These are phyloP conservation scores for Nakazawaea ernobii DNA, from an alignment of 805 yeast species.

Conservation along the genomic window DNA sequence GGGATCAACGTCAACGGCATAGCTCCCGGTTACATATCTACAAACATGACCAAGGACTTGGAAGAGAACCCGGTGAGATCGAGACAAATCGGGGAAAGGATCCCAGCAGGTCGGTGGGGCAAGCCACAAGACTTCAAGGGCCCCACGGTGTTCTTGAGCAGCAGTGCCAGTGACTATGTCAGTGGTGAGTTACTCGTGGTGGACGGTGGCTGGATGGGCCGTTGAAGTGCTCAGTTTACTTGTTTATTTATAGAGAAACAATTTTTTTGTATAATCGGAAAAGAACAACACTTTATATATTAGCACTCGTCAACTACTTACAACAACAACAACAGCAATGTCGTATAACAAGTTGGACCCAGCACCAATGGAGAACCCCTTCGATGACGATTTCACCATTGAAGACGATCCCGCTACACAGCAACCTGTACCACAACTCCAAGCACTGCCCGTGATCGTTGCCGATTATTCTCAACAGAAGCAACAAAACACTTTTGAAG, in stretches of 20 bases:
- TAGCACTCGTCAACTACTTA: no score
- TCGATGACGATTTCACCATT: slow-evolving; percentile 5
- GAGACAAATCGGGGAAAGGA: slow-evolving; percentile 27
- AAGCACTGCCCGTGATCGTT: not conserved
- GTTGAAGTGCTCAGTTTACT: no score
- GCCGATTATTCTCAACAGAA: not conserved
- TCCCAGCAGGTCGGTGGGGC: slow-evolving; percentile 47
- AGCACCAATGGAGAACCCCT: slow-evolving; percentile 3
- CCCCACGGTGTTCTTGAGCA: slow-evolving; percentile 36
- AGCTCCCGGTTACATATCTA: slow-evolving; percentile 44
- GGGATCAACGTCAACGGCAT: slow-evolving; percentile 44
- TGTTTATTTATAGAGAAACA: not conserved
- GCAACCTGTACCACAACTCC: not conserved
- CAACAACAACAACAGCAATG: not conserved
- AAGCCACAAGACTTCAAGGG: slow-evolving; percentile 41
- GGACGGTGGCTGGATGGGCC: slow-evolving; percentile 50
- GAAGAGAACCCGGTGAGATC: slow-evolving; percentile 21
- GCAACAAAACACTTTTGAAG: slow-evolving; percentile 22
- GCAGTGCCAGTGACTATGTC: slow-evolving; percentile 44
- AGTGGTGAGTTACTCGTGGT: slow-evolving; percentile 46
- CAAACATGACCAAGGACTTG: slow-evolving; percentile 35
- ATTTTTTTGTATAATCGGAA: not conserved
- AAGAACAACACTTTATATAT: not conserved
- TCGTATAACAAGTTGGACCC: slow-evolving; percentile 7
- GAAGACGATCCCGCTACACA: not conserved